These are phyloP conservation scores for Selenicereus undatus DNA, from an alignment of 148 eudicot species.

Conservation along the genomic window DNA sequence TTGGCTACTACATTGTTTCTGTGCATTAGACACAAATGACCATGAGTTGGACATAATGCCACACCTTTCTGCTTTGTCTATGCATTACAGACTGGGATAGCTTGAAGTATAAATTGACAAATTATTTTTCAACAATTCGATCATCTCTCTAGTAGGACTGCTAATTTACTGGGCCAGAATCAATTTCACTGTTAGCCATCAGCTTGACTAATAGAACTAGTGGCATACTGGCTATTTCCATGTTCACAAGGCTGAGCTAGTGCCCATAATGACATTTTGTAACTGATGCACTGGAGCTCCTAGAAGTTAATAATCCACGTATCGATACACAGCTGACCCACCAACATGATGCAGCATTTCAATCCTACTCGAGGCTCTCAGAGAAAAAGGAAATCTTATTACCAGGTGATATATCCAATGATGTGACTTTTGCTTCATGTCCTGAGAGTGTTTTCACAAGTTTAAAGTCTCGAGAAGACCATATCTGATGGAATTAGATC, in stretches of 20 bases:
- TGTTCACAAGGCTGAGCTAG: background rate
- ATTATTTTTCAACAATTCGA: constrained; percentile 1
- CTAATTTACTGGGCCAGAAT: background rate
- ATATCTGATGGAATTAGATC: constrained; percentile 45
- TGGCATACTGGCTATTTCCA: background rate
- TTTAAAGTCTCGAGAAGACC: constrained; percentile 88
- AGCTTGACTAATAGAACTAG: background rate
- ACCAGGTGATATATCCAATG: constrained; percentile 75
- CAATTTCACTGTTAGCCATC: background rate
- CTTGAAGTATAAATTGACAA: background rate
- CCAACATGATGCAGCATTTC: background rate
- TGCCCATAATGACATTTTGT: background rate
- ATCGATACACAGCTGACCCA: background rate
- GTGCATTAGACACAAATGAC: no score
- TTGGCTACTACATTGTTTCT: background rate
- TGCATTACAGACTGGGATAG: no score
- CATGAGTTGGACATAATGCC: no score
- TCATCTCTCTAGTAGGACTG: background rate
- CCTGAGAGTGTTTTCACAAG: constrained; percentile 82
- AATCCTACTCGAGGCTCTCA: background rate
- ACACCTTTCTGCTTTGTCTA: no score
- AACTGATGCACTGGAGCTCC: background rate
- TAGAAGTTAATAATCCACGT: background rate
- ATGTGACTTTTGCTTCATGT: constrained; percentile 78
- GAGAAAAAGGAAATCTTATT: constrained; percentile 25